phyloP scores from a whole-genome alignment of 345 rosid species.

The Iberis pinnata region DNA sequence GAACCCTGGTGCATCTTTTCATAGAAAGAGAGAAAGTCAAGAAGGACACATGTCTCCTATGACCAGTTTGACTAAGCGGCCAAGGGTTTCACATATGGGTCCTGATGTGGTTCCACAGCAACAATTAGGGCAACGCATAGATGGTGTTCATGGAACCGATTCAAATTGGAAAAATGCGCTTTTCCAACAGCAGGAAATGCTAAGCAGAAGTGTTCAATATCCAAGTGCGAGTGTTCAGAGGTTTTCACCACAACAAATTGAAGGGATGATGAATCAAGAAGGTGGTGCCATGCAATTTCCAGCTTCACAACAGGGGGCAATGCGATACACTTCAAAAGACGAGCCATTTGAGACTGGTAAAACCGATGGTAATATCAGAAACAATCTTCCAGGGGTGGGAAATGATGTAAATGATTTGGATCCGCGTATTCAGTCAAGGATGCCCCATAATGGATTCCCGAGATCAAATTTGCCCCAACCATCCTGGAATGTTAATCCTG shows the following conservation, averaged over 20 bases:
- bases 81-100: conserved; percentile 42
- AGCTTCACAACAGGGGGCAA: conserved; percentile 48
- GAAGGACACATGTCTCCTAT: conserved; percentile 59
- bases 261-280: conserved; percentile 64
- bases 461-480: conserved; percentile 56
- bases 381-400: conserved; percentile 44
- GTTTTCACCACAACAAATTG: conserved; percentile 62
- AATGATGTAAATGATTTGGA: conserved; percentile 56
- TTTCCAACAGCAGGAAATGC: conserved; percentile 46
- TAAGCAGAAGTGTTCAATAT: conserved; percentile 57
- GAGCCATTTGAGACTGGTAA: conserved; percentile 70
- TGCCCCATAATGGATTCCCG: conserved; percentile 43
- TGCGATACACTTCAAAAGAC: conserved; percentile 61
- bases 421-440: conserved; percentile 53
- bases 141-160: conserved; percentile 55
- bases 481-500: conserved; percentile 55
- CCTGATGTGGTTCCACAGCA: conserved; percentile 66
- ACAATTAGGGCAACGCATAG: conserved; percentile 52
- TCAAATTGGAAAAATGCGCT: conserved; percentile 58
- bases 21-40: conserved; percentile 66
- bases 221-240: conserved; percentile 51
- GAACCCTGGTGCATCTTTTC: conserved; percentile 45
- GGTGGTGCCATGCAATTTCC: conserved; percentile 44
- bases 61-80: conserved; percentile 57
- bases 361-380: conserved; percentile 50